These are phyloP conservation scores for Neurospora sp. DNA, from an alignment of 2,329 filamentous ascomycete genomes.

Conservation along the genomic window DNA sequence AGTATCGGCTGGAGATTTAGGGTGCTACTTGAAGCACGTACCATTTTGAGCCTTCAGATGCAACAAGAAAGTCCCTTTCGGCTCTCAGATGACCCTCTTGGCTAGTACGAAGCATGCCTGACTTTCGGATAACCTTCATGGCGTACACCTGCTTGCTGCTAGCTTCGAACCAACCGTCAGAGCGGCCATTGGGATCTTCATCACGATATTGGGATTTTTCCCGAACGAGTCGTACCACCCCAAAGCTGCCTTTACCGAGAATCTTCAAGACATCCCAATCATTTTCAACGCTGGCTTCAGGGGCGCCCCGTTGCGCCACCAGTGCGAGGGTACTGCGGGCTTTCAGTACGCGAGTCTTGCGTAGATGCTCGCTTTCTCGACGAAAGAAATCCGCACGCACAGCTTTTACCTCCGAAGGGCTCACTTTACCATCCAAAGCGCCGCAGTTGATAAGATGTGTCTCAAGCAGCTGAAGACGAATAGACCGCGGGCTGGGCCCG, in stretches of 20 bases:
- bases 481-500: conserved; percentile 45
- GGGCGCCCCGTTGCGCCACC: background rate
- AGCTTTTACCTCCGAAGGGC: conserved; percentile 43
- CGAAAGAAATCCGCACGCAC: conserved; percentile 49
- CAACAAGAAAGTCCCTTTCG: conserved; percentile 84
- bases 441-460: conserved; percentile 44
- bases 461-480: conserved; percentile 55
- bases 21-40: conserved; percentile 23
- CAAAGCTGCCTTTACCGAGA: conserved; percentile 89
- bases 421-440: conserved; percentile 30
- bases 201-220: conserved; percentile 36
- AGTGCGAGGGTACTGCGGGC: conserved; percentile 39
- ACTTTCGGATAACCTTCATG: conserved; percentile 96
- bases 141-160: conserved; percentile 60
- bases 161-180: conserved; percentile 5
- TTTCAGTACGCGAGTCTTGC: conserved; percentile 63
- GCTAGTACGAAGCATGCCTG: conserved; percentile 79
- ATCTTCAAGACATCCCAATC: conserved; percentile 76
- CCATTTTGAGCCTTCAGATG: conserved; percentile 79
- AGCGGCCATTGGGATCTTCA: background rate
- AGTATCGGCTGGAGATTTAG: conserved; percentile 5
- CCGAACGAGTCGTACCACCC: conserved; percentile 77
- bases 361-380: conserved; percentile 65
- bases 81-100: conserved; percentile 90
- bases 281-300: conserved; percentile 20